Evolutionary conservation across 257 asterid genomes (phyloP).

Genomic region (Mentha longifolia): DNA sequence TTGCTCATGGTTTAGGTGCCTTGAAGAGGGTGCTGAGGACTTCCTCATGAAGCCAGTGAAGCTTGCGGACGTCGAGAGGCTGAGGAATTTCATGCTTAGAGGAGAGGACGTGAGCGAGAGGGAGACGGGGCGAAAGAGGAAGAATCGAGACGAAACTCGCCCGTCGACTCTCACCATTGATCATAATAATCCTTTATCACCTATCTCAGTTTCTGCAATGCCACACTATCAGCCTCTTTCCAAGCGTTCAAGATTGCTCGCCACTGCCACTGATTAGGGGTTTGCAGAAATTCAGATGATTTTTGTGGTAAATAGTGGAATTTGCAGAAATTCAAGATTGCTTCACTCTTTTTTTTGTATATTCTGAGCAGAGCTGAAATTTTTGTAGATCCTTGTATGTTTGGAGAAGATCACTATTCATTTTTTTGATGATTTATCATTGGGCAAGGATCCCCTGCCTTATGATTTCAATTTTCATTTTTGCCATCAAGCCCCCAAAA

Average conservation of each 20-base stretch:
- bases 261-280: neutral
- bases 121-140: constrained; percentile 51
- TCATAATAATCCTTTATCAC: constrained; percentile 5
- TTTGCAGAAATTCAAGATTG: too few species aligned
- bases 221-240: constrained; percentile 20
- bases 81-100: constrained; percentile 52
- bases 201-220: neutral
- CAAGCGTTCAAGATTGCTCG: constrained; percentile 41
- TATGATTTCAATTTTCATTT: neutral
- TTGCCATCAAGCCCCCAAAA: too few species aligned
- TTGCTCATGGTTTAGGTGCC: constrained; percentile 45
- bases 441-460: too few species aligned
- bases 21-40: constrained; percentile 91
- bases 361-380: neutral
- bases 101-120: constrained; percentile 39
- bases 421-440: neutral
- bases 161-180: constrained; percentile 30
- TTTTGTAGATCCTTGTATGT: neutral
- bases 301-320: too few species aligned
- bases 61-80: constrained; percentile 73
- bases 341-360: too few species aligned
- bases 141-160: constrained; percentile 35
- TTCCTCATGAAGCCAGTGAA: constrained; percentile 83
- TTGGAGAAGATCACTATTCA: neutral
- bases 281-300: too few species aligned